Percentiles rank a stretch among this genome's conserved stretches.
Conservation (phyloP, 352 stramenopile genomes). For the Pythium dissimile region DNA sequence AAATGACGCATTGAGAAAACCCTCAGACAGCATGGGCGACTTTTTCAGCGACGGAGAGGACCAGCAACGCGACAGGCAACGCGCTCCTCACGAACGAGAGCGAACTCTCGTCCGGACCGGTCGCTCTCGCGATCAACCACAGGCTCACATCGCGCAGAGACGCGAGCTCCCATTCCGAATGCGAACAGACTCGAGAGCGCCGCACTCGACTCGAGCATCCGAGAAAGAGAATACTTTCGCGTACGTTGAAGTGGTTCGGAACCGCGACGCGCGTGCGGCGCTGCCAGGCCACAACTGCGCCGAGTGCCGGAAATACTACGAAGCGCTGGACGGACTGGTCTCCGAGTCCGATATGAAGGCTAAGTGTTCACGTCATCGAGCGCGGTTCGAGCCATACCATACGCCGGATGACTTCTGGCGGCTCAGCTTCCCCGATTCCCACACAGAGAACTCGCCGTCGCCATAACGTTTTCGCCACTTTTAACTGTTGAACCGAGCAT, state of each 20-base stretch:
- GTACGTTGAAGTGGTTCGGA: conserved; percentile 83
- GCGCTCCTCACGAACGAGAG: background rate
- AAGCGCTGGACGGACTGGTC: conserved; percentile 50
- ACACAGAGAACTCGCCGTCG: background rate
- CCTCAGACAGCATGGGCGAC: background rate
- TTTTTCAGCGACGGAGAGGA: background rate
- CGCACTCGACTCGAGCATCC: background rate
- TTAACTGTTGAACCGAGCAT: too few relatives aligned
- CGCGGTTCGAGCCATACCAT: conserved; percentile 64
- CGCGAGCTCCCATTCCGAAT: background rate
- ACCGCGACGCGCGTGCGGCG: conserved; percentile 50
- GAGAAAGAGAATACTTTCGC: conserved; percentile 27
- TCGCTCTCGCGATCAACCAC: background rate
- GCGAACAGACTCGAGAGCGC: background rate
- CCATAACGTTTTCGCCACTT: background rate
- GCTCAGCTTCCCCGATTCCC: conserved; percentile 76
- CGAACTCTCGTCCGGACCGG: background rate
- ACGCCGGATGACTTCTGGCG: conserved; percentile 87
- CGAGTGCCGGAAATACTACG: conserved; percentile 81
- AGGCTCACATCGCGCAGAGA: background rate
- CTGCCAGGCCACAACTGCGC: conserved; percentile 63
- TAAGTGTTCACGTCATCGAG: conserved; percentile 73
- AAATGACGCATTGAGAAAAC: background rate
- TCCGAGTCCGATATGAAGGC: conserved; percentile 35
- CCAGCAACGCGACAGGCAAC: too few relatives aligned